These are phyloP conservation scores for Vanrija humicola DNA, from an alignment of 1,284 basidiomycete species.

Conservation along the genomic window DNA sequence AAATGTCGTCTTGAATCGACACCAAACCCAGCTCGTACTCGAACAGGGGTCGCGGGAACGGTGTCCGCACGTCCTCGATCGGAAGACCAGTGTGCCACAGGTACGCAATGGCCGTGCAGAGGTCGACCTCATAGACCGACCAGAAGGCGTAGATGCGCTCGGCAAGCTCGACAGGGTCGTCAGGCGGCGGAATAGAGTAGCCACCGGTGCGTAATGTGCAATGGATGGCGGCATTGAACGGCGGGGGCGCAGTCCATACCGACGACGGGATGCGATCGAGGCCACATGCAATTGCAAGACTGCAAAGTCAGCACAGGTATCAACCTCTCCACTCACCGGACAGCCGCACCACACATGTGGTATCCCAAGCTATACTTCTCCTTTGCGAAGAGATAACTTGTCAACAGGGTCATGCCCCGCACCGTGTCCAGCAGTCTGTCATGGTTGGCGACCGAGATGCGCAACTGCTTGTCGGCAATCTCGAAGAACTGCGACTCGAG, in stretches of 20 bases:
- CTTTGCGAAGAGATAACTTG: constrained; percentile 27
- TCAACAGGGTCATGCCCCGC: constrained; percentile 27
- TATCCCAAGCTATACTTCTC: constrained; percentile 30
- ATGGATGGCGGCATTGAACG: constrained; percentile 18
- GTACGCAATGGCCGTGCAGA: constrained; percentile 30
- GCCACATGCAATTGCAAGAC: constrained; percentile 28
- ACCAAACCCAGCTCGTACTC: constrained; percentile 27
- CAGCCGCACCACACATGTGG: constrained; percentile 21
- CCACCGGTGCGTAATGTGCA: constrained; percentile 22
- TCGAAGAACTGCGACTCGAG: constrained; percentile 32
- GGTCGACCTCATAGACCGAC: constrained; percentile 33
- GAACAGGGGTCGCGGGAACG: constrained; percentile 28
- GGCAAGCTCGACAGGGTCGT: constrained; percentile 22
- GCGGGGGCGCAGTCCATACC: constrained; percentile 14
- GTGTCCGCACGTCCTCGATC: constrained; percentile 28
- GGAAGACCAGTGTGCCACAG: constrained; percentile 31
- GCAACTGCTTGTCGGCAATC: constrained; percentile 31
- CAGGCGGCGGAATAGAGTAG: constrained; percentile 17
- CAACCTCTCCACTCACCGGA: constrained; percentile 8
- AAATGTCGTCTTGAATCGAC: constrained; percentile 20
- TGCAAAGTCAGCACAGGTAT: neutral
- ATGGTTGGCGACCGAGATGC: constrained; percentile 19
- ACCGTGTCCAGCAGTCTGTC: constrained; percentile 34
- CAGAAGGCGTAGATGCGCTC: constrained; percentile 37
- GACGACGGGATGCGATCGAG: constrained; percentile 24